These are phyloP conservation scores for Talaromyces sp. DNA, from an alignment of 2,329 filamentous ascomycete genomes.

Conservation along the genomic window DNA sequence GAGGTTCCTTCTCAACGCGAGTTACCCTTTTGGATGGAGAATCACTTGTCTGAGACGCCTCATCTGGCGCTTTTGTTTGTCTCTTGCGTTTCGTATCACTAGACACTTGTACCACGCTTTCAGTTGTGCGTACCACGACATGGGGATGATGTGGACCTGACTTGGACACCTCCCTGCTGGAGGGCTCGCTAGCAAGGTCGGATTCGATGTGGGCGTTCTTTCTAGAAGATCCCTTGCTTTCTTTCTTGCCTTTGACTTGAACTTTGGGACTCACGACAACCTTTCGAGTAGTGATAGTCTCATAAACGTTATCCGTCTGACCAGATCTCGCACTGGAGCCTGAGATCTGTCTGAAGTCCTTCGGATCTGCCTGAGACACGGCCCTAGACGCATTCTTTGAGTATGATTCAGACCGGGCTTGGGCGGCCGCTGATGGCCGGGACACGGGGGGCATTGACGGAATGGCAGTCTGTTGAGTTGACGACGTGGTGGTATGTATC, in stretches of 20 bases:
- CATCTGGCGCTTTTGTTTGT: conserved; percentile 21
- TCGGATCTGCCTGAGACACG: conserved; percentile 12
- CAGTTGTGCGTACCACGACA: conserved; percentile 22
- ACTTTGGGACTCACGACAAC: conserved; percentile 32
- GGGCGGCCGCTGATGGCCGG: conserved; percentile 30
- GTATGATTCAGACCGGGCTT: conserved; percentile 29
- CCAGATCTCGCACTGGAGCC: conserved; percentile 31
- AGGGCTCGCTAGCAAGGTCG: conserved; percentile 19
- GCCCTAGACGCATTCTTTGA: conserved; percentile 20
- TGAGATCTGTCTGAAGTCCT: conserved; percentile 28
- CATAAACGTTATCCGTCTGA: conserved; percentile 20
- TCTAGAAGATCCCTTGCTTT: conserved; percentile 22
- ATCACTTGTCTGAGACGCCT: conserved; percentile 22
- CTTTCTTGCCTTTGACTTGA: conserved; percentile 34
- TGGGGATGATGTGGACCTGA: conserved; percentile 20
- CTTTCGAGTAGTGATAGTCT: conserved; percentile 24
- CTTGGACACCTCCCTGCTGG: conserved; percentile 23
- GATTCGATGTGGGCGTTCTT: conserved; percentile 26
- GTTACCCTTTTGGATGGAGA: conserved; percentile 25
- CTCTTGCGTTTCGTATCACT: conserved; percentile 27
- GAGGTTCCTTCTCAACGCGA: conserved; percentile 19
- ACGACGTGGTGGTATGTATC: conserved; percentile 27
- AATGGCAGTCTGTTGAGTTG: conserved; percentile 32
- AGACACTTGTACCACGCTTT: conserved; percentile 21
- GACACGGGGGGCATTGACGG: conserved; percentile 23